Evolutionary conservation across 345 rosid genomes (phyloP).

Genomic region (Camelina neglecta): DNA sequence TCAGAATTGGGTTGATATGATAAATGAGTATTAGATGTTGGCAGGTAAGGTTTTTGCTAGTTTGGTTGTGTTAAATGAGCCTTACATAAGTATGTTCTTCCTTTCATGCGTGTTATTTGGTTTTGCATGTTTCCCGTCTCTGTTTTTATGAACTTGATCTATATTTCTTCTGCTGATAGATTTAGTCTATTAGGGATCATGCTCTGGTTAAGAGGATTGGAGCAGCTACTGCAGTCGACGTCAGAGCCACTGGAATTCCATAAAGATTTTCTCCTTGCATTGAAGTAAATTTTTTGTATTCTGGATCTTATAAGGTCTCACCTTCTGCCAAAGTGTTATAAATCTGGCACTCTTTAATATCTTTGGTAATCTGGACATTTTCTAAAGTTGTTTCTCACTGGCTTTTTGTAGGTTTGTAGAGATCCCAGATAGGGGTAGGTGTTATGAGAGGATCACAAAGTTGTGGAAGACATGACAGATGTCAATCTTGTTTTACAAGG

Average conservation of each 20-base stretch:
- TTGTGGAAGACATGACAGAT: conserved; percentile 85
- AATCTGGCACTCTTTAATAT: background rate
- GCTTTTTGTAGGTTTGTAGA: conserved; percentile 51
- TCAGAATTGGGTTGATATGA: too few relatives aligned
- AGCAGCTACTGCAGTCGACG: conserved; percentile 47
- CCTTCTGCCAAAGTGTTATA: background rate
- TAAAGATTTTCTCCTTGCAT: too few relatives aligned
- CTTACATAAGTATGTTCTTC: background rate
- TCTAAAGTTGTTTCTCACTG: conserved; percentile 19
- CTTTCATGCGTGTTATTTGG: too few relatives aligned
- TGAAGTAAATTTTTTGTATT: background rate
- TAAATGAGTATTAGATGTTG: conserved; percentile 24
- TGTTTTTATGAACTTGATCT: background rate
- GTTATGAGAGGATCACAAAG: conserved; percentile 90
- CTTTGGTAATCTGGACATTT: background rate
- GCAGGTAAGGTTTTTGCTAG: conserved; percentile 62
- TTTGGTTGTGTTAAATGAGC: conserved; percentile 5
- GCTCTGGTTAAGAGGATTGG: conserved; percentile 86
- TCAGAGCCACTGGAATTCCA: too few relatives aligned
- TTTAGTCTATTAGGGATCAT: conserved; percentile 62
- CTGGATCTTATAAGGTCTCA: background rate
- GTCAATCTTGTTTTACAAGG: conserved; percentile 81
- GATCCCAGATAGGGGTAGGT: conserved; percentile 48
- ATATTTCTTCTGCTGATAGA: conserved; percentile 14
- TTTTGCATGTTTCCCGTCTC: background rate